These are phyloP conservation scores for Phylloporus gajari DNA, from an alignment of 1,284 basidiomycete genomes.

Conservation along the genomic window DNA sequence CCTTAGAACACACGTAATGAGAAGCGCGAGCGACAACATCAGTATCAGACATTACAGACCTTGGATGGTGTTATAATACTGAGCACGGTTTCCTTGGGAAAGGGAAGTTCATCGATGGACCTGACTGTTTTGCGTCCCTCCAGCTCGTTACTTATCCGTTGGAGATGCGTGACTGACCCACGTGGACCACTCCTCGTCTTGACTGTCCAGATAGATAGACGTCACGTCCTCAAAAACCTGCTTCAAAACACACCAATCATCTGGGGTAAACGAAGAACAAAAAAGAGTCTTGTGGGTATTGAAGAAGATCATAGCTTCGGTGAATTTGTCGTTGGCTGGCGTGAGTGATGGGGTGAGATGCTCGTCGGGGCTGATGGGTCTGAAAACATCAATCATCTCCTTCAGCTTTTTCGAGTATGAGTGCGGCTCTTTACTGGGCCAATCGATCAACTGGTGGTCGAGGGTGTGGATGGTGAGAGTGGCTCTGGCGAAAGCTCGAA, in stretches of 20 bases:
- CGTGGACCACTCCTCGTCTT: slow-evolving; percentile 38
- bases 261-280: too few relatives aligned
- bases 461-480: too few relatives aligned
- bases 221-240: slow-evolving; percentile 59
- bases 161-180: slow-evolving; percentile 29
- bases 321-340: too few relatives aligned
- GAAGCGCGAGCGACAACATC: background rate
- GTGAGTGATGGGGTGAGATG: background rate
- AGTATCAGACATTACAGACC: slow-evolving; percentile 44
- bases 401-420: too few relatives aligned
- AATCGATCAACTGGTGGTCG: too few relatives aligned
- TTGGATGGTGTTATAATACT: slow-evolving; percentile 83
- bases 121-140: slow-evolving; percentile 68
- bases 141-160: slow-evolving; percentile 71
- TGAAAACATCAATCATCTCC: too few relatives aligned
- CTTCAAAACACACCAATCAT: too few relatives aligned
- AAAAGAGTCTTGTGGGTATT: too few relatives aligned
- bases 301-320: too few relatives aligned
- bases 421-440: too few relatives aligned
- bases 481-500: too few relatives aligned
- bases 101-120: slow-evolving; percentile 66
- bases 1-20: slow-evolving; percentile 47
- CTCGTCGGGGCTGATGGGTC: background rate
- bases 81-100: slow-evolving; percentile 76
- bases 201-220: slow-evolving; percentile 68